Conservation (phyloP, 2,329 filamentous ascomycete species). For the Penicillium sp. region DNA sequence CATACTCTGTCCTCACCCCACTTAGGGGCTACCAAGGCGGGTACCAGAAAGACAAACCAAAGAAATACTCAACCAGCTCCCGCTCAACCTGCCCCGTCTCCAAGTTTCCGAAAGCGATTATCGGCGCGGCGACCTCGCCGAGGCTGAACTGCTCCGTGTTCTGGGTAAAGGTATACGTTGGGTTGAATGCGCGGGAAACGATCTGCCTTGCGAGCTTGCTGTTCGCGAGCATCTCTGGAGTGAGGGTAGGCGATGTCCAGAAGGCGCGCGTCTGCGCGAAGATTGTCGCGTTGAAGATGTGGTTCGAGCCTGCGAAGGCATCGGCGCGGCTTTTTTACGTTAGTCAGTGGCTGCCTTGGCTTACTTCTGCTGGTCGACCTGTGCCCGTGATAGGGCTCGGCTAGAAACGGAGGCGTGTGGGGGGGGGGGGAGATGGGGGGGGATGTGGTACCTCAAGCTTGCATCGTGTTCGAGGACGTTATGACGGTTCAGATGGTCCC, state of each 20-base stretch:
- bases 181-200: slow-evolving; percentile 54
- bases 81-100: slow-evolving; percentile 45
- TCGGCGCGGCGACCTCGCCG: slow-evolving; percentile 56
- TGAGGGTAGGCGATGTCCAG: slow-evolving; percentile 53
- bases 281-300: slow-evolving; percentile 58
- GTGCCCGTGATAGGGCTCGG: too few relatives aligned
- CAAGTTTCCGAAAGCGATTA: slow-evolving; percentile 57
- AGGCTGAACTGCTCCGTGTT: slow-evolving; percentile 52
- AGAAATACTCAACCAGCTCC: slow-evolving; percentile 28
- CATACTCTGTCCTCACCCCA: too few relatives aligned
- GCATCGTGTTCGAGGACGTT: slow-evolving; percentile 31
- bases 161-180: slow-evolving; percentile 53
- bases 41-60: slow-evolving; percentile 27
- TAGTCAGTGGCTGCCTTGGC: not conserved
- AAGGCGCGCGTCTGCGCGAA: slow-evolving; percentile 50
- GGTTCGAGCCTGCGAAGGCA: slow-evolving; percentile 55
- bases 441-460: slow-evolving; percentile 26
- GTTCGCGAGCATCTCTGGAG: slow-evolving; percentile 51
- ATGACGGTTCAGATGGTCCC: slow-evolving; percentile 29
- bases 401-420: not conserved
- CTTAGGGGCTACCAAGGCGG: too few relatives aligned
- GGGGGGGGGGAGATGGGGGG: too few relatives aligned
- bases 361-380: too few relatives aligned
- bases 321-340: slow-evolving; percentile 7
- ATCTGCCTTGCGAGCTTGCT: slow-evolving; percentile 53